Percentiles rank a stretch among this genome's conserved stretches.
These are phyloP conservation scores for Hypholoma sublateritium DNA, from an alignment of 768 basidiomycete species.

Conservation along the genomic window DNA sequence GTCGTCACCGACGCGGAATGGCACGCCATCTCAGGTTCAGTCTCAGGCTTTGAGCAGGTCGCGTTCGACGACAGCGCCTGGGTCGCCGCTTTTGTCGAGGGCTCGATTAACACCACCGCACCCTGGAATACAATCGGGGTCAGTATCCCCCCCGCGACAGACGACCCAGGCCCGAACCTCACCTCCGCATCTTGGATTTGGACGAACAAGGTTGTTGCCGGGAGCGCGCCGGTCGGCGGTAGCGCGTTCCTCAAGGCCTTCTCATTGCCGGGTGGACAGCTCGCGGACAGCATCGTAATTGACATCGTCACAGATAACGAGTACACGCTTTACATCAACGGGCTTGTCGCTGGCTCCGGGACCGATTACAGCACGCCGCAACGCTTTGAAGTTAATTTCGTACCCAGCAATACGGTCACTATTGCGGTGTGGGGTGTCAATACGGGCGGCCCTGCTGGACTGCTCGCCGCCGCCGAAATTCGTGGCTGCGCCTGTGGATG, in stretches of 20 bases:
- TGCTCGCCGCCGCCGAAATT: constrained; percentile 5
- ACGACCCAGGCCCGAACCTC: constrained; percentile 22
- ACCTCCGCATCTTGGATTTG: constrained; percentile 29
- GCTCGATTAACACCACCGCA: not conserved
- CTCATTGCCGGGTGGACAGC: constrained; percentile 20
- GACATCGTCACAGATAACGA: constrained; percentile 25
- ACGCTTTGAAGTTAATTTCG: constrained; percentile 12
- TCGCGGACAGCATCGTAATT: constrained; percentile 20
- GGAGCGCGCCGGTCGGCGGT: constrained; percentile 20
- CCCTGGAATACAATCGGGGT: constrained; percentile 9
- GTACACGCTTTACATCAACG: constrained; percentile 29
- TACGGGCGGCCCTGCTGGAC: constrained; percentile 10
- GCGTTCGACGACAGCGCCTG: constrained; percentile 30
- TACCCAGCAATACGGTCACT: constrained; percentile 21
- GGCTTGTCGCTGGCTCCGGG: constrained; percentile 24
- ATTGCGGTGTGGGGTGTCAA: constrained; percentile 25
- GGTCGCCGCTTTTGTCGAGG: constrained; percentile 26
- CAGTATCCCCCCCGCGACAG: constrained; percentile 16
- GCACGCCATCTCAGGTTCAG: constrained; percentile 23
- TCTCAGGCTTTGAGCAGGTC: constrained; percentile 27
- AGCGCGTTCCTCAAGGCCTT: constrained; percentile 30
- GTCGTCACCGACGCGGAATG: constrained; percentile 31
- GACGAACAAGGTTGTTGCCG: constrained; percentile 26
- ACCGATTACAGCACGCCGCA: constrained; percentile 11
- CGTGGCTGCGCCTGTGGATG: constrained; percentile 9